A percentile compares a stretch with the other conserved stretches of the same genome.
phyloP scores from a whole-genome alignment of 208 protist genomes.

The Crithidia bombi region DNA sequence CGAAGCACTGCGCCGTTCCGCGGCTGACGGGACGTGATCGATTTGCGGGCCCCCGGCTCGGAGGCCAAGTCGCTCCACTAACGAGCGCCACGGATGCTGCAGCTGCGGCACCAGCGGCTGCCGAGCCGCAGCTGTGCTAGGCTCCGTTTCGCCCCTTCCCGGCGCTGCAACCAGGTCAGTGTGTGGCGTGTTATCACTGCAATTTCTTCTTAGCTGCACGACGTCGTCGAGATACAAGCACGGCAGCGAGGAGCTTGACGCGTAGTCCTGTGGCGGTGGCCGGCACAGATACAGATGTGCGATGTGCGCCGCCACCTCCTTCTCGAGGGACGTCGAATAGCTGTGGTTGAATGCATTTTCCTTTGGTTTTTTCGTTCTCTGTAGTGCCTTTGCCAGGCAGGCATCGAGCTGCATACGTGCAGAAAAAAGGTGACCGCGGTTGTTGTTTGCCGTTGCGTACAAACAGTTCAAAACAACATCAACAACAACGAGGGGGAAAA shows the following conservation, averaged over 20 bases:
- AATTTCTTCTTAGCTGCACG: background rate
- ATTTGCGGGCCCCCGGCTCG: background rate
- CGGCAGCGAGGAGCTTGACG: background rate
- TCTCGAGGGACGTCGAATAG: too few species aligned
- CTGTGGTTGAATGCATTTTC: too few species aligned
- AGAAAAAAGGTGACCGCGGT: too few species aligned
- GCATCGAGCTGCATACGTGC: too few species aligned
- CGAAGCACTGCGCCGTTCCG: background rate
- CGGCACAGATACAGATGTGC: slow-evolving; percentile 27
- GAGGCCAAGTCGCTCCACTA: slow-evolving; percentile 10
- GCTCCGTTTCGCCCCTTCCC: background rate
- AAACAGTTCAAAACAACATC: too few species aligned
- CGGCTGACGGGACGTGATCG: background rate
- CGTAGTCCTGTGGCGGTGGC: slow-evolving; percentile 13
- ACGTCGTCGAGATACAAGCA: slow-evolving; percentile 25
- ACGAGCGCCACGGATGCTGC: background rate
- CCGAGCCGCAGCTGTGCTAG: background rate
- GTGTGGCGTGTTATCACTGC: background rate
- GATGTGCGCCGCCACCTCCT: background rate
- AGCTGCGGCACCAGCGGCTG: background rate
- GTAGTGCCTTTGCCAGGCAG: too few species aligned
- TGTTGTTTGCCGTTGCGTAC: too few species aligned
- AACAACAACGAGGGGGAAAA: too few species aligned
- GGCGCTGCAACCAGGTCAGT: background rate
- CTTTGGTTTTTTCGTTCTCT: background rate